Base-by-base conservation (phyloP, 805 yeast genomes). In the Metschnikowia gelsemii region DNA sequence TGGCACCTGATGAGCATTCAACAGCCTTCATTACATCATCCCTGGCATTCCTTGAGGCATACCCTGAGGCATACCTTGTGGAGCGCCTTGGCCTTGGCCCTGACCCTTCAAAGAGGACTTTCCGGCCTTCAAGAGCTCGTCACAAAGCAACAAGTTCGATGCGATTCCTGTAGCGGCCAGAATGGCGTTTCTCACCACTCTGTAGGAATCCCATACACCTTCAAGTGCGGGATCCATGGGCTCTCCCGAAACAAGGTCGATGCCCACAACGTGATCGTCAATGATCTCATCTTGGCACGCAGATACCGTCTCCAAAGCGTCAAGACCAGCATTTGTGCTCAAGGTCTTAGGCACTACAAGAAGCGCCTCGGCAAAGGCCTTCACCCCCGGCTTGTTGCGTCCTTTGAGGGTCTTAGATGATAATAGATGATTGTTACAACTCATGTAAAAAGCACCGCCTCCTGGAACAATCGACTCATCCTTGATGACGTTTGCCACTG, bases 111-210 rank as follows among this genome's bases (percentile, higher is more conserved):
- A 73, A 8, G 96, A 86, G 11, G 96, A 87, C 55, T 95, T 80
- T 35, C 99, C 99, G 2, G 99, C 99, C 70, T 91, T 89, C 59
- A 93, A 76, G 51, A 93, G 75, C 68, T 93, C 99, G 68, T 93
- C 99, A 72, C 99, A 93, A 49, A 93, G 73, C 51, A 93, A 75
- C 56, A 93, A 70, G 62, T 93, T 93, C 49, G 93, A 82, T 1
- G 99, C 91, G 57, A 93, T 93, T 40, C 96, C 96, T 1, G 95
- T 84, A 27, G 98, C 96, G 33, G 95, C 82, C 37, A 89, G 80
- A 40, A 93, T 73, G 8, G 96, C 96, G 62, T 93, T 93, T 70
- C 99, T 81, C 46, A 93, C 70, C 28, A 93, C 99, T 52, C 99
- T 75, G 71, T 79, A 93, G 19, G 96, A 86, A 66, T 93, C 99